Conservation (phyloP, 2,329 filamentous ascomycete species). For the Orbilia brochopaga region DNA sequence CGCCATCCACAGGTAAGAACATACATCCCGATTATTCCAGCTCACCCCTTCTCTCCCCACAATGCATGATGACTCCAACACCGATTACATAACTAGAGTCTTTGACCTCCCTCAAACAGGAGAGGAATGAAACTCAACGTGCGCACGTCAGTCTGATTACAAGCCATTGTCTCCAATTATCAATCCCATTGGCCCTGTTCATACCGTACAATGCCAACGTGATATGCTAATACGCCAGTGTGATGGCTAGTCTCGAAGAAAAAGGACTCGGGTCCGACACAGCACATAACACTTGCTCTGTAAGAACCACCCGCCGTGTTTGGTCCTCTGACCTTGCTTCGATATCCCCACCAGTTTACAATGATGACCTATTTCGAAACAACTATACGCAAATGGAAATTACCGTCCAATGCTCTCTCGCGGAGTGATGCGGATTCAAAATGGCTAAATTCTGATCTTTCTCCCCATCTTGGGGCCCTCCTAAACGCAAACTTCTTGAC, state of each 20-base stretch:
- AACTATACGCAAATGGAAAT: slow-evolving; percentile 81
- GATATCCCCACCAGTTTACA: slow-evolving; percentile 45
- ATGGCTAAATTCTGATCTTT: slow-evolving; percentile 80
- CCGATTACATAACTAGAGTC: slow-evolving; percentile 91
- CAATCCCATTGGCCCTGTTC: background rate
- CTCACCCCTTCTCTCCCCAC: slow-evolving; percentile 57
- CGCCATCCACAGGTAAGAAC: slow-evolving; percentile 1
- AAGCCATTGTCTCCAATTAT: slow-evolving; percentile 2
- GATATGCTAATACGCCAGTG: no score
- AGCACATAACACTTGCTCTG: no score
- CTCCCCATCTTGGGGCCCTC: background rate
- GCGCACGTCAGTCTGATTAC: slow-evolving; percentile 56
- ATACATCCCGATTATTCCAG: slow-evolving; percentile 10
- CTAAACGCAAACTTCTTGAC: background rate
- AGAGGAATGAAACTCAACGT: slow-evolving; percentile 77
- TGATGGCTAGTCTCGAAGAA: no score
- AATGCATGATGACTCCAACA: slow-evolving; percentile 74
- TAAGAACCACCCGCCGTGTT: no score
- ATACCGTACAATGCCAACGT: no score
- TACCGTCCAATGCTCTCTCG: slow-evolving; percentile 81
- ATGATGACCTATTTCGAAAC: slow-evolving; percentile 68
- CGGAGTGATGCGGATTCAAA: slow-evolving; percentile 76
- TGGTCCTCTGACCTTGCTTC: no score
- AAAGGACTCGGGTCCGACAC: no score
- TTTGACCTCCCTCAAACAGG: slow-evolving; percentile 71